Evolutionary conservation across 1,284 basidiomycete species (phyloP), one percentile per base, ranked within the genome.

Genomic region (Tylopilus sp.): DNA sequence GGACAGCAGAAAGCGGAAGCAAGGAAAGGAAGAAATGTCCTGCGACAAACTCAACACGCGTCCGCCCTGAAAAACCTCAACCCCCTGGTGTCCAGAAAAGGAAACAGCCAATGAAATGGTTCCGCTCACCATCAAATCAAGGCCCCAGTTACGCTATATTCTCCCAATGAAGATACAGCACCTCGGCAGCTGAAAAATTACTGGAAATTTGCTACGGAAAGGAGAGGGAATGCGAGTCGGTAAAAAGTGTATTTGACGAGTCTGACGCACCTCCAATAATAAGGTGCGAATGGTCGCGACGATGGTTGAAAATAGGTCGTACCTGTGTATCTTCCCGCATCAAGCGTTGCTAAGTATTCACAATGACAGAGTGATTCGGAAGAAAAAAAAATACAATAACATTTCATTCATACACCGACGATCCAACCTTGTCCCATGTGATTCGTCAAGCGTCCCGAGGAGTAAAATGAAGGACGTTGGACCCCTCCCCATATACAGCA

Each of bases 401-500:
- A 70, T 32, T 62, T 54, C 63, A 67, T 76, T 70, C 67, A 62
- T 67, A 66, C 60, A 59, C 33, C 36, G 64, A 62, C 55, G 64
- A 70, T 67, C 64, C 65, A 65, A 61, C 67, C 67, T 65, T 71
- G 61, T 66, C 51, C 63, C 64, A 70, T 49, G 41, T 53, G 49
- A 53, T 33, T 54, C 41, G 60, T 77, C 62, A 74, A n/a, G 58
- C 58, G 54, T 62, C 65, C 55, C 67, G 69, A 57, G 66, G 52
- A 53, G 65, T 75, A 68, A 92, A 89, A 82, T 93, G 87, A 63
- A 92, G 71, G 5, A 93, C 89, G 74, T 93, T 89, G 67, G 82
- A 91, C 2, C 91, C 91, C 60, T 79, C 70, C 10, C 91, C 90
- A 71, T 93, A 93, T 24, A 71, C 78, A 32, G 64, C 77, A 6